These are phyloP conservation scores for Saksenaea oblongispora DNA, from an alignment of 371 early-diverging fungal species.

Conservation along the genomic window DNA sequence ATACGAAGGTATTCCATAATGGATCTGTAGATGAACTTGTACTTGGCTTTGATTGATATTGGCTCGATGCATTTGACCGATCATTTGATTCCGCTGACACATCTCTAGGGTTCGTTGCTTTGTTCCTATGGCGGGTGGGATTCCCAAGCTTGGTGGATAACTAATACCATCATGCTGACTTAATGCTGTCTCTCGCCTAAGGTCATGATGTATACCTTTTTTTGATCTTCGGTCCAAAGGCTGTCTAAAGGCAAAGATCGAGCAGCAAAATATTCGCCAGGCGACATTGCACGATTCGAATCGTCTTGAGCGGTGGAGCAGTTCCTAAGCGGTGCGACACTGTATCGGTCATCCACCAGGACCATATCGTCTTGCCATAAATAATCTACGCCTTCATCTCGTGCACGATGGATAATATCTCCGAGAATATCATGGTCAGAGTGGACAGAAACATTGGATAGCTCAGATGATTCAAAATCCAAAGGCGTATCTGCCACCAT, in stretches of 20 bases:
- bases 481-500: slow-evolving; percentile 11
- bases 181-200: not conserved
- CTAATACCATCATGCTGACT: not conserved
- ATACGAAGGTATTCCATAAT: slow-evolving; percentile 2
- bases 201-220: not conserved
- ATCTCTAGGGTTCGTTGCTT: not conserved
- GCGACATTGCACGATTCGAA: slow-evolving; percentile 19
- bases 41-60: not conserved
- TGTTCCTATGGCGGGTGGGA: not conserved
- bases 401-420: slow-evolving; percentile 9
- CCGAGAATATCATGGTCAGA: slow-evolving; percentile 25
- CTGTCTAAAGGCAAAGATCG: slow-evolving; percentile 31
- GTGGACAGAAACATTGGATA: slow-evolving; percentile 21
- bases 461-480: slow-evolving; percentile 9
- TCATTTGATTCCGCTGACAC: not conserved
- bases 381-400: not conserved
- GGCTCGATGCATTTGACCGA: not conserved
- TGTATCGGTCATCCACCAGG: slow-evolving; percentile 21
- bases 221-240: slow-evolving; percentile 3
- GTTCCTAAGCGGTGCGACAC: slow-evolving; percentile 20
- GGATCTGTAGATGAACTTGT: not conserved
- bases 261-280: slow-evolving; percentile 37
- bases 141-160: not conserved
- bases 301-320: not conserved
- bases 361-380: slow-evolving; percentile 10